A percentile compares a stretch with the other conserved stretches of the same genome.
phyloP scores from a whole-genome alignment of 2,329 filamentous ascomycete species.

The Fusarium palustre region DNA sequence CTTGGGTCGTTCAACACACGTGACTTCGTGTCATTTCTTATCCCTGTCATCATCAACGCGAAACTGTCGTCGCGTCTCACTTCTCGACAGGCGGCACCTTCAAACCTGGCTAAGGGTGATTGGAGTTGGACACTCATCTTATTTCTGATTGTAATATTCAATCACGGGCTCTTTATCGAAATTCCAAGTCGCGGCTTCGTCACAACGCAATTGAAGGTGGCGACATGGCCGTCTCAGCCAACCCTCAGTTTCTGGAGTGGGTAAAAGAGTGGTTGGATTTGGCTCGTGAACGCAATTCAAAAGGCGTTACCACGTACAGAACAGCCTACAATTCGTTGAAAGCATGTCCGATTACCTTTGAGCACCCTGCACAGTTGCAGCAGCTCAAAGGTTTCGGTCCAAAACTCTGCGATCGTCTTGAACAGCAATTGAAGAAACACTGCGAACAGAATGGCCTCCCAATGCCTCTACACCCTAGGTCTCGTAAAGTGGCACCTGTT shows the following conservation, averaged over 20 bases:
- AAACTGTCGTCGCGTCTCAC: slow-evolving; percentile 23
- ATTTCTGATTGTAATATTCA: not conserved
- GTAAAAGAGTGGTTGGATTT: slow-evolving; percentile 82
- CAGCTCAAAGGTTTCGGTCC: slow-evolving; percentile 80
- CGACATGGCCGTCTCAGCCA: slow-evolving; percentile 65
- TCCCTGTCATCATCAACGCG: slow-evolving; percentile 12
- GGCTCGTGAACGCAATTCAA: slow-evolving; percentile 75
- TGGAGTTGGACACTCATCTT: not conserved
- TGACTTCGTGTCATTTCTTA: slow-evolving; percentile 41
- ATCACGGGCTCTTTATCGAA: not conserved
- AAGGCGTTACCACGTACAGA: slow-evolving; percentile 77
- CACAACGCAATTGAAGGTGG: not conserved
- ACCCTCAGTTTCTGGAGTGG: slow-evolving; percentile 78
- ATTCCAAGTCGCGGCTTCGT: not conserved
- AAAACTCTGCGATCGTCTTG: slow-evolving; percentile 76
- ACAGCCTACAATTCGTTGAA: slow-evolving; percentile 82
- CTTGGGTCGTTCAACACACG: slow-evolving; percentile 16
- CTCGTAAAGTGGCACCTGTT: slow-evolving; percentile 54
- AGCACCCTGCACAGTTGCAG: slow-evolving; percentile 78
- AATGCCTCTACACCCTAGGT: slow-evolving; percentile 70
- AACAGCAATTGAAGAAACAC: slow-evolving; percentile 68
- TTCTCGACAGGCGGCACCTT: not conserved
- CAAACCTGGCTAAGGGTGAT: not conserved
- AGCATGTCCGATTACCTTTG: slow-evolving; percentile 76
- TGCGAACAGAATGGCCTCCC: slow-evolving; percentile 75